Conservation (phyloP, 305 asterid species). For the Solanum hybrid region DNA sequence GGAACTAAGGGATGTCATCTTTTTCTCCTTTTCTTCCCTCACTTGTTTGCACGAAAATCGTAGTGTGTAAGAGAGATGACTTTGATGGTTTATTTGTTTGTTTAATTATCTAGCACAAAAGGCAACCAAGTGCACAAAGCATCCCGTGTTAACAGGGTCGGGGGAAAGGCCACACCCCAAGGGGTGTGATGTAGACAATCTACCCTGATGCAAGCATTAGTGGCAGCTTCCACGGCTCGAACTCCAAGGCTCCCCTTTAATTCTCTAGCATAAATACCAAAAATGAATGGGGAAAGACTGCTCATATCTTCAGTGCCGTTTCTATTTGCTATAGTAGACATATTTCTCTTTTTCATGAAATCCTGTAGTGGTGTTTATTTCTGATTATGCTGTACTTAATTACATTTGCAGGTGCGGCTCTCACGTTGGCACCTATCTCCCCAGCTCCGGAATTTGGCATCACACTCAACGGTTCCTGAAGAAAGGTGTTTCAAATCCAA, state of each 20-base stretch:
- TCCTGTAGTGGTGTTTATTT: background rate
- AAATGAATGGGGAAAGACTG: background rate
- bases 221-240: background rate
- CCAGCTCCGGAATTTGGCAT: constrained; percentile 96
- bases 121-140: background rate
- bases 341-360: background rate
- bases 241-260: background rate
- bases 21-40: background rate
- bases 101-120: background rate
- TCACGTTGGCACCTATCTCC: constrained; percentile 91
- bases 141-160: background rate
- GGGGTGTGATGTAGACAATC: background rate
- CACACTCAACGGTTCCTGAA: constrained; percentile 78
- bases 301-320: background rate
- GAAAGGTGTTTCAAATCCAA: constrained; percentile 60
- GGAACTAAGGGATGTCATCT: background rate
- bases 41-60: background rate
- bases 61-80: background rate
- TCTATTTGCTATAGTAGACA: background rate
- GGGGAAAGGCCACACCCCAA: background rate
- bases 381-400: background rate
- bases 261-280: background rate
- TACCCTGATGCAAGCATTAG: background rate
- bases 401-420: constrained; percentile 67
- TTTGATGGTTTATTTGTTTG: background rate